These are phyloP conservation scores for Priceomyces fermenticarens DNA, from an alignment of 805 yeast species.

Conservation along the genomic window DNA sequence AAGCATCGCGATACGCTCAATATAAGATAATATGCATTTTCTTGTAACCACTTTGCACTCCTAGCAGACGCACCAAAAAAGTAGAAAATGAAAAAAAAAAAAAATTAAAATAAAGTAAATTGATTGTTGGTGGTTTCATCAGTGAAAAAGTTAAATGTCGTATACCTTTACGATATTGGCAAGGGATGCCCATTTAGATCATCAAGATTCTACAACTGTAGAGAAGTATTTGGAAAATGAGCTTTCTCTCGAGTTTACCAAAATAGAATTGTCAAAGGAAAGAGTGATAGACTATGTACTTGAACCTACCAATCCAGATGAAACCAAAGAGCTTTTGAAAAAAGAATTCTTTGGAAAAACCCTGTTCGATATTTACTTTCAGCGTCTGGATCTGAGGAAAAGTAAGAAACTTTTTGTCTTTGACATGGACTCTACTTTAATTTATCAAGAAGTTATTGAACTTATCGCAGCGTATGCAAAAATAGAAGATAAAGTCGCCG, in stretches of 20 bases:
- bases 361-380: constrained; percentile 32
- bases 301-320: constrained; percentile 9
- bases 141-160: too few relatives aligned
- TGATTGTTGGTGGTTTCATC: too few relatives aligned
- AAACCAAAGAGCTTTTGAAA: constrained; percentile 6
- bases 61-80: too few relatives aligned
- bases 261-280: constrained; percentile 12
- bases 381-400: constrained; percentile 19
- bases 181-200: neutral
- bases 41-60: too few relatives aligned
- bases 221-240: constrained; percentile 4
- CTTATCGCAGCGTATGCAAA: constrained; percentile 91
- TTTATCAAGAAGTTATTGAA: constrained; percentile 95
- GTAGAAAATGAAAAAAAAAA: too few relatives aligned
- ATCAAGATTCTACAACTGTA: neutral
- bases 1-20: too few relatives aligned
- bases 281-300: constrained; percentile 21
- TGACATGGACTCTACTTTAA: constrained; percentile 97
- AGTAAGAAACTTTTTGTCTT: constrained; percentile 69
- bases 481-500: constrained; percentile 83
- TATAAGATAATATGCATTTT: too few relatives aligned
- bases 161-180: too few relatives aligned
- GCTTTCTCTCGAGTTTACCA: constrained; percentile 2
- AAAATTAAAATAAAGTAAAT: too few relatives aligned
- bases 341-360: neutral